Percentiles rank a stretch among this genome's conserved stretches.
Conservation (phyloP, 176 grass and related monocot species). For the Zizania latifolia region DNA sequence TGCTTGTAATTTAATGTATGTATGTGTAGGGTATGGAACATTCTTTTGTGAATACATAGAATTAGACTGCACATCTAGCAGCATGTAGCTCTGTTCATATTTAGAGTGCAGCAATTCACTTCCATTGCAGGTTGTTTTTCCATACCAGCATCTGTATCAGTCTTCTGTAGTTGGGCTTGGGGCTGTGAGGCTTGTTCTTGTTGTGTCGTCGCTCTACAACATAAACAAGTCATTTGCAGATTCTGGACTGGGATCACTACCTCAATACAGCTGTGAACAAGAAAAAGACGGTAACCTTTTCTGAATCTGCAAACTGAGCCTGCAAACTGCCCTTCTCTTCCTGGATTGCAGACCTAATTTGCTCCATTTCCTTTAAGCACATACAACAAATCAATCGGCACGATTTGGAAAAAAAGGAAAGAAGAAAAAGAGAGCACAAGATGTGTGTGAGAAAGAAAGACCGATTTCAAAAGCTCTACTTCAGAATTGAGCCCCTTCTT, state of each 20-base stretch:
- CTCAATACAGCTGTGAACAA: background rate
- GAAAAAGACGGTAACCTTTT: conserved; percentile 15
- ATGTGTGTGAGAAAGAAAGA: conserved; percentile 19
- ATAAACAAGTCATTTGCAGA: background rate
- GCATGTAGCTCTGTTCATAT: background rate
- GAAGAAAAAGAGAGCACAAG: too few relatives aligned
- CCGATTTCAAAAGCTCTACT: conserved; percentile 55
- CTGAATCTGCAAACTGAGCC: conserved; percentile 4
- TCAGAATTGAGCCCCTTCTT: conserved; percentile 44
- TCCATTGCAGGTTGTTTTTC: conserved; percentile 4
- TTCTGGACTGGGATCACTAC: background rate
- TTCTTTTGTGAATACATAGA: background rate
- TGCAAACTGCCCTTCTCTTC: conserved; percentile 31
- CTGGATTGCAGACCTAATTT: conserved; percentile 38
- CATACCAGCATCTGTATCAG: background rate
- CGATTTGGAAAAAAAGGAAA: too few relatives aligned
- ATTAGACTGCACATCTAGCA: background rate
- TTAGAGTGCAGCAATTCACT: too few relatives aligned
- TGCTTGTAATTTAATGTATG: background rate
- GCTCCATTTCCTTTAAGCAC: conserved; percentile 54
- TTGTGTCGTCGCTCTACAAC: background rate
- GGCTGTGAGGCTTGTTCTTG: too few relatives aligned
- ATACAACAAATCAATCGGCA: too few relatives aligned
- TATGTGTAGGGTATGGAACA: background rate
- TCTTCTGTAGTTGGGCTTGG: background rate